Percentiles rank a stretch among this genome's conserved stretches.
These are phyloP conservation scores for Xerocomellus chrysenteron DNA, from an alignment of 768 basidiomycete genomes.

Conservation along the genomic window DNA sequence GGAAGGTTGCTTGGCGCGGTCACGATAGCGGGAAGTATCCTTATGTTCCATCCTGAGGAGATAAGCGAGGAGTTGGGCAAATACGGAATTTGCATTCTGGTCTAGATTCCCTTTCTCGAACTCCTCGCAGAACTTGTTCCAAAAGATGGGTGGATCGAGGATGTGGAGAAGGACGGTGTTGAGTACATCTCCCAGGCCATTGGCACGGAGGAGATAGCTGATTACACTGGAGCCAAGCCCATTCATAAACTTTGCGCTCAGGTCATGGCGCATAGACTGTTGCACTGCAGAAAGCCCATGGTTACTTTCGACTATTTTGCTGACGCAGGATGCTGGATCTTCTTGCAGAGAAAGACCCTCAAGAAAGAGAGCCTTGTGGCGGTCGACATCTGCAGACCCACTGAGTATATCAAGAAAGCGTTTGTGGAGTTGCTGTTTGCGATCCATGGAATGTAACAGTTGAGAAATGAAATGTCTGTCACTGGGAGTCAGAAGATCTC, in stretches of 20 bases:
- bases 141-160: constrained; percentile 53
- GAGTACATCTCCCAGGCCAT: constrained; percentile 38
- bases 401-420: constrained; percentile 34
- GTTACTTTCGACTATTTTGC: constrained; percentile 36
- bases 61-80: constrained; percentile 51
- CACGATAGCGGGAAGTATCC: constrained; percentile 37
- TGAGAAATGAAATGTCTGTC: neutral
- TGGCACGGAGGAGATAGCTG: constrained; percentile 39
- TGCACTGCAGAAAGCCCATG: constrained; percentile 41
- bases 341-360: constrained; percentile 44
- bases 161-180: constrained; percentile 39
- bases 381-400: constrained; percentile 29
- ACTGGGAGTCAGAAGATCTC: too few relatives aligned
- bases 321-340: constrained; percentile 39
- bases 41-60: constrained; percentile 43
- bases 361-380: constrained; percentile 38
- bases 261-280: constrained; percentile 40
- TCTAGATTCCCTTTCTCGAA: constrained; percentile 36
- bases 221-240: constrained; percentile 38
- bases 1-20: constrained; percentile 33
- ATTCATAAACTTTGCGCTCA: constrained; percentile 42
- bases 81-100: constrained; percentile 36
- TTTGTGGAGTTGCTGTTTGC: constrained; percentile 32
- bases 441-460: constrained; percentile 15
- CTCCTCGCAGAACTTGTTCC: constrained; percentile 38